Base-by-base conservation (phyloP, 768 basidiomycete genomes). In the Termitomyces titanicus region DNA sequence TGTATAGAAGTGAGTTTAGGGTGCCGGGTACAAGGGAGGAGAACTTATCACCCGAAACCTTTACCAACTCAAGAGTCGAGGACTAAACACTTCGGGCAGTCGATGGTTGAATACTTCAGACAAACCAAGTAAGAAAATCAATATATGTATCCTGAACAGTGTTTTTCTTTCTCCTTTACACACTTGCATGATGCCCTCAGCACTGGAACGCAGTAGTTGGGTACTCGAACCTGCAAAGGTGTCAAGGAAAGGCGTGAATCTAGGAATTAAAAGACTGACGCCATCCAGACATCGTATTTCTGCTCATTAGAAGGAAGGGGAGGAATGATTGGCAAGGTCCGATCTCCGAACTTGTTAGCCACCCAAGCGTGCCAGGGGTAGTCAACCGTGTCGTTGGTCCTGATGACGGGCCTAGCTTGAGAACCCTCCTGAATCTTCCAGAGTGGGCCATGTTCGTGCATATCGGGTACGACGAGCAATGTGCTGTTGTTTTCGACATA, bases 261-360 rank as follows among this genome's bases (percentile, higher is more conserved):
- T n/a, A 15, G 4, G 4, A 22, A 11, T 3, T 3, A 9, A 29
- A 47, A 47, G 18, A 47, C 45, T 31, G 12, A 47, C 45, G 45
- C 45, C 45, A 47, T 47, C 45, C 45, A 47, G 20, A 47, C 45
- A 47, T 47, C 45, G 31, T 13, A 47, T 47, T 47, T 47, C 45
- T 47, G 45, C 31, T 47, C n/a, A 12, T 20, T 17, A 33, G 45
- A 33, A 12, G 45, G 20, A 20, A 47, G 45, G 29, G 45, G 31
- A 20, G 45, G 45, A 7, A 47, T 8, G 8, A 47, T 47, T 11
- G 45, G 45, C 45, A 47, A 33, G 12, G 45, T 33, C 29, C 29
- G 33, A 20, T 47, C 31, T 13, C 45, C 45, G 20, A 47, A 47
- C 7, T 12, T 47, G 18, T 29, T 47, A 8, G 45, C 45, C 31